Evolutionary conservation across 768 basidiomycete genomes (phyloP).

Genomic region (Gloeopeniophorella convolvens): DNA sequence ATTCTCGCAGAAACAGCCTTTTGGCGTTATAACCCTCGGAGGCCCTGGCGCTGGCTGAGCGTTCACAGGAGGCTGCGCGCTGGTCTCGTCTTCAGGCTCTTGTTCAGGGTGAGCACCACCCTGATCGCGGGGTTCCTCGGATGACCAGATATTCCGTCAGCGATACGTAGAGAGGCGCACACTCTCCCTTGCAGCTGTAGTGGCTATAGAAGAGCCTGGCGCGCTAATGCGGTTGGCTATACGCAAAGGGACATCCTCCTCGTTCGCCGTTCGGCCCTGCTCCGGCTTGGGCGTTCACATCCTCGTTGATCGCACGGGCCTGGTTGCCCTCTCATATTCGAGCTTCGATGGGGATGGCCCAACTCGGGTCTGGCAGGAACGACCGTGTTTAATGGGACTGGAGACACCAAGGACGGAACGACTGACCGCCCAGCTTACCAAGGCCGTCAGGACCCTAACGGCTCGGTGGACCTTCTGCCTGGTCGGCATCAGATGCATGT

Average conservation of each 20-base stretch:
- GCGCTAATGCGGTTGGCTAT: constrained; percentile 76
- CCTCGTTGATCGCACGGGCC: constrained; percentile 69
- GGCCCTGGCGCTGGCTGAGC: constrained; percentile 31
- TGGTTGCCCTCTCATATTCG: constrained; percentile 64
- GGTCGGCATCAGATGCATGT: constrained; percentile 86
- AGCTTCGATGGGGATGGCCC: constrained; percentile 86
- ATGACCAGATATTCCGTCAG: constrained; percentile 47
- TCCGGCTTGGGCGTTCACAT: constrained; percentile 62
- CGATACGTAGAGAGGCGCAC: constrained; percentile 34
- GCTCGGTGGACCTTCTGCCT: constrained; percentile 77
- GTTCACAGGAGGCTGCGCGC: constrained; percentile 27
- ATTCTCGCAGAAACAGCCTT: constrained; percentile 89
- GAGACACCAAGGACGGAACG: constrained; percentile 12
- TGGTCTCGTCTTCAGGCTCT: constrained; percentile 46
- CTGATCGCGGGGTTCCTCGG: constrained; percentile 57
- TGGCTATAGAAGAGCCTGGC: constrained; percentile 62
- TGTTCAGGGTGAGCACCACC: constrained; percentile 62
- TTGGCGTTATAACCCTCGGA: constrained; percentile 62
- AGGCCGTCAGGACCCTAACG: constrained; percentile 87
- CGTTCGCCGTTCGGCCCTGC: constrained; percentile 34
- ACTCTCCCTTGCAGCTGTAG: constrained; percentile 71
- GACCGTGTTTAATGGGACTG: constrained; percentile 19
- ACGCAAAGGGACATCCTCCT: constrained; percentile 52
- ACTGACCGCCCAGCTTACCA: constrained; percentile 80
- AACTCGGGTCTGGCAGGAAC: constrained; percentile 61